Base-by-base conservation (phyloP, 73 alveolate genomes). In the Paramecium bursaria region DNA sequence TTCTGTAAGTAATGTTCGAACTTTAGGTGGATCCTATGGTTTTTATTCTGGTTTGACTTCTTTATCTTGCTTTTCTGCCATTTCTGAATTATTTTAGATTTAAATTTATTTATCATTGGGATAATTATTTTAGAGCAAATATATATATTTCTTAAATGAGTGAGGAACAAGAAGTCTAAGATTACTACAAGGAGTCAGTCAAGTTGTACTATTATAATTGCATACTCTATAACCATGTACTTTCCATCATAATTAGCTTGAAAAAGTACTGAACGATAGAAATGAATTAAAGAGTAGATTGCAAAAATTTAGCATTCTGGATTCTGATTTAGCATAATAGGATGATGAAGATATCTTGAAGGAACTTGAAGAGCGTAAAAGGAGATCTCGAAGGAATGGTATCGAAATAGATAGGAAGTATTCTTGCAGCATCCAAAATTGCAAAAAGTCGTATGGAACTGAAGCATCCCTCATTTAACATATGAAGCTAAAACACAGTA, bases 261-360 rank as follows among this genome's bases (percentile, higher is more conserved):
- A 67, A 67, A 67, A 67, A 67, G 47, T 67, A 6, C 17, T 67
- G 55, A 42, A 53, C 6, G 82, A 67, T 15, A 31, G 82, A 67
- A 67, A 67, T 67, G 82, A 67, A 39, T 23, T 67, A 67, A 67
- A 42, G 44, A 33, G 42, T 7, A 67, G 44, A 42, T 42, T 67
- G 5, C 55, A 39, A 31, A 67, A 67, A 67, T 35, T 30, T 35
- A 57, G 44, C 13, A 6, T 67, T 39, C 39, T 67, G 29, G 82
- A 57, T 3, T 53, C 60, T 4, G 82, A 67, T 19, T 42, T 67
- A 14, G 82, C 82, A 21, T 67, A 67, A 42, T 42, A 39, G 15
- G 82, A 67, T 67, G 82, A 67, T 42, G 82, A 67, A 15, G 82
- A 67, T 21, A 67, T 67, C 19, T 39, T 67, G 82, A 67, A 67